Evolutionary conservation across 2,329 filamentous ascomycete genomes (phyloP).

Genomic region (Colletotrichum nymphaeae): DNA sequence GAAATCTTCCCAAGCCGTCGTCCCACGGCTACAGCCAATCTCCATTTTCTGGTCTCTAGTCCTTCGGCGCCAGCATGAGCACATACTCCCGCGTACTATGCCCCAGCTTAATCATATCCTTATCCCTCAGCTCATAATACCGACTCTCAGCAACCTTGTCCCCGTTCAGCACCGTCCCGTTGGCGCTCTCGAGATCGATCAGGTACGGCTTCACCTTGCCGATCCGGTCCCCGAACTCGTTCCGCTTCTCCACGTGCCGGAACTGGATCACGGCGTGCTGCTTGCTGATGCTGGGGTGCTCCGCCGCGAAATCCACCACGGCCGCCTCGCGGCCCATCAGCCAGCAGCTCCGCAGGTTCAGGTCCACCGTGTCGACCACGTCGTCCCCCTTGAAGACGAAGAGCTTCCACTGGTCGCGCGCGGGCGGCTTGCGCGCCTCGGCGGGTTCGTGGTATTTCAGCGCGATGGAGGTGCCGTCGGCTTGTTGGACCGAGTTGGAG

Average conservation of each 20-base stretch:
- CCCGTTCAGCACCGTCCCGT: constrained; percentile 87
- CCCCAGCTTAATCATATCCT: constrained; percentile 91
- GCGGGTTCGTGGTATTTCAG: constrained; percentile 97
- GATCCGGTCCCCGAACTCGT: constrained; percentile 87
- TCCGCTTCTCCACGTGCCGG: constrained; percentile 82
- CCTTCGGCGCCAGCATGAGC: constrained; percentile 78
- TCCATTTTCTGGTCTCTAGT: constrained; percentile 40
- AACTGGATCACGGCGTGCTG: constrained; percentile 98
- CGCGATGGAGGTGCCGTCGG: constrained; percentile 78
- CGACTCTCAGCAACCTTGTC: constrained; percentile 78
- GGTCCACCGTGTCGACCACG: constrained; percentile 83
- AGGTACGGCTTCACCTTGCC: constrained; percentile 88
- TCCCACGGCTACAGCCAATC: not conserved
- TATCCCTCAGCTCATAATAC: constrained; percentile 87
- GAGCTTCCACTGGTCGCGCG: constrained; percentile 85
- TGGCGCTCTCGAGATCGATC: constrained; percentile 93
- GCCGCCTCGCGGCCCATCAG: constrained; percentile 83
- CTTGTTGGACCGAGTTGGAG: constrained; percentile 81
- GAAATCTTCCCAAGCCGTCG: too few relatives aligned
- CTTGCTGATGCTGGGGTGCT: constrained; percentile 93
- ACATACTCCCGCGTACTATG: constrained; percentile 93
- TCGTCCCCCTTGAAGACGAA: constrained; percentile 92
- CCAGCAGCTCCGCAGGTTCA: constrained; percentile 87
- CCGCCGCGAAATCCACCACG: constrained; percentile 85
- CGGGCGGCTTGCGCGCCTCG: constrained; percentile 88